These are phyloP conservation scores for Tremellales sp. DNA, from an alignment of 1,284 basidiomycete genomes.

Conservation along the genomic window DNA sequence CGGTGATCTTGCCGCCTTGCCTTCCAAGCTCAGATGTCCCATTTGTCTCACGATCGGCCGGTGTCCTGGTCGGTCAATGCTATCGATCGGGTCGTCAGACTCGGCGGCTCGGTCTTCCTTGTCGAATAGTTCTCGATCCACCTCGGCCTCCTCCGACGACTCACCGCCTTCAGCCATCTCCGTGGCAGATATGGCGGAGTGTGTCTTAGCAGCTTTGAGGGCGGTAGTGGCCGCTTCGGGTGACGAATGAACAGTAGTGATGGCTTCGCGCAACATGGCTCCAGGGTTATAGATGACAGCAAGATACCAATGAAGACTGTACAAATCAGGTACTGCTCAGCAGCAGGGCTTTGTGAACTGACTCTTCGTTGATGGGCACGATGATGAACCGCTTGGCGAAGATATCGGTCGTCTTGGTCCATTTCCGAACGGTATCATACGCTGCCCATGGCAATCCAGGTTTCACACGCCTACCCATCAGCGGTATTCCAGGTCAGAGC, in stretches of 20 bases:
- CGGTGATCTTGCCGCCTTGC: no score
- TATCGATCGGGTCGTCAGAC: conserved; percentile 19
- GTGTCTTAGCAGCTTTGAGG: conserved; percentile 46
- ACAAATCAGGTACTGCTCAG: neutral
- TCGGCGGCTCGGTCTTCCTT: neutral
- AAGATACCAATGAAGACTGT: conserved; percentile 92
- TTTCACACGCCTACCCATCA: conserved; percentile 10
- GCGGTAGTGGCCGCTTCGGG: no score
- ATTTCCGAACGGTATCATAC: conserved; percentile 83
- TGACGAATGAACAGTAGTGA: no score
- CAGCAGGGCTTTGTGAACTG: conserved; percentile 26
- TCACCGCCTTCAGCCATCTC: no score
- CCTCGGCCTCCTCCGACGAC: neutral
- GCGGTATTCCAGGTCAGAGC: neutral
- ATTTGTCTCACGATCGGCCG: conserved; percentile 15
- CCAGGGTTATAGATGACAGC: conserved; percentile 86
- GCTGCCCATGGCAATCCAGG: conserved; percentile 50
- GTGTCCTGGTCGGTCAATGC: conserved; percentile 19
- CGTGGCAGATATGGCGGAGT: neutral
- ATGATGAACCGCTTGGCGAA: conserved; percentile 90
- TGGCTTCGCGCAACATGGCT: no score
- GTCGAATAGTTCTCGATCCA: no score
- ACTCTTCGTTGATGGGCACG: conserved; percentile 96
- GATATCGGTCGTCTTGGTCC: conserved; percentile 78
- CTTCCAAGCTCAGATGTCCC: no score